A percentile compares a stretch with the other conserved stretches of the same genome.
Conservation (phyloP, 2,329 filamentous ascomycete genomes). For the Hymenoscyphus occultus region DNA sequence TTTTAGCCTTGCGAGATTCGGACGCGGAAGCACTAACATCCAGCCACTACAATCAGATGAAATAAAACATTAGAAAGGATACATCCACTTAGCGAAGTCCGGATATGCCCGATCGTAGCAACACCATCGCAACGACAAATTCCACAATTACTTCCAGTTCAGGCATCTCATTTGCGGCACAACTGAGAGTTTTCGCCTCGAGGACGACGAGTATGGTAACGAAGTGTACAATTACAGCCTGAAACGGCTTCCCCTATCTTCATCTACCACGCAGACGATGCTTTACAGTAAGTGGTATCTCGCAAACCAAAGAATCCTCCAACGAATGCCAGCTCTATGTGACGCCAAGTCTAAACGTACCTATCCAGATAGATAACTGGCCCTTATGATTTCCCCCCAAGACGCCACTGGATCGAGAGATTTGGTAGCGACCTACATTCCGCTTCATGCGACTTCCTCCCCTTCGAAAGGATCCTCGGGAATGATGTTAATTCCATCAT, state of each 20-base stretch:
- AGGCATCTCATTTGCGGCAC: neutral
- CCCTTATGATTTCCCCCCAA: neutral
- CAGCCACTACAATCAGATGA: neutral
- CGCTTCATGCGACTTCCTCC: slow-evolving; percentile 22
- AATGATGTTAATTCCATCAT: slow-evolving; percentile 35
- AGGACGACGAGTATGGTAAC: neutral
- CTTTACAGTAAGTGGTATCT: neutral
- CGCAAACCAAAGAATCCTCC: neutral
- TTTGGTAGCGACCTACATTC: neutral
- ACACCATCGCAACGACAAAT: neutral
- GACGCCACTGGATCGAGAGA: neutral
- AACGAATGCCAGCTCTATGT: neutral
- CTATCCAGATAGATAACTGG: slow-evolving; percentile 1
- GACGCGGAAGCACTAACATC: neutral
- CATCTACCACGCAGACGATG: neutral
- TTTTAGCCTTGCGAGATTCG: neutral
- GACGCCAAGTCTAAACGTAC: slow-evolving; percentile 3
- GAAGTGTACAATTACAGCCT: slow-evolving; percentile 2
- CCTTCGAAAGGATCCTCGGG: slow-evolving; percentile 31
- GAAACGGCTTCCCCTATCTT: neutral
- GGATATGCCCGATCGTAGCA: neutral
- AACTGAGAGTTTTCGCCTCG: no score
- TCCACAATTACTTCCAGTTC: neutral
- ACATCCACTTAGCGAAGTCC: neutral
- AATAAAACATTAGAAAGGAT: neutral